These are phyloP conservation scores for Fraxinus sp. DNA, from an alignment of 305 asterid genomes.

Conservation along the genomic window DNA sequence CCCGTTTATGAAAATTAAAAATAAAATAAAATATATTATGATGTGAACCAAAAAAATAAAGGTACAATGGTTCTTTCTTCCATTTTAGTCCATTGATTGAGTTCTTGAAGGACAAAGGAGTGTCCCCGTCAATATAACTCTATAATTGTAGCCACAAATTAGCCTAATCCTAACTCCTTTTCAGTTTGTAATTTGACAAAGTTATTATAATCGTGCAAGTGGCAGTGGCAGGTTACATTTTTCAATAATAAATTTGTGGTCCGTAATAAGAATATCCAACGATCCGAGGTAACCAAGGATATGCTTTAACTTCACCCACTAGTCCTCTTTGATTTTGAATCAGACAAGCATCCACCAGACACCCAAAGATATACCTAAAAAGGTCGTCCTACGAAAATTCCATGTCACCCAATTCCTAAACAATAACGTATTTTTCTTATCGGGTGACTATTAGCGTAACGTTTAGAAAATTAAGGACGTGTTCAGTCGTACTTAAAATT, in stretches of 20 bases:
- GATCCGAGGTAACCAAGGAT: neutral
- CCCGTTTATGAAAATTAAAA: too few species aligned
- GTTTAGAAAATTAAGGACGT: too few species aligned
- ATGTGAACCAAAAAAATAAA: too few species aligned
- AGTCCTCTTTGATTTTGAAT: conserved; percentile 1
- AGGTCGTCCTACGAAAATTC: conserved; percentile 27
- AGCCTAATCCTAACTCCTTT: neutral
- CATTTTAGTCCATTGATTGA: neutral
- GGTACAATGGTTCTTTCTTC: neutral
- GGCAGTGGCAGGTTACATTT: neutral
- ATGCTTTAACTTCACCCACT: too few species aligned
- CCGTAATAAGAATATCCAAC: neutral
- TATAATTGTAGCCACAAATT: neutral
- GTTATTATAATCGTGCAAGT: neutral
- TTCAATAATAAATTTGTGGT: neutral
- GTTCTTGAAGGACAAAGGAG: too few species aligned
- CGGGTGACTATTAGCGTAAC: too few species aligned
- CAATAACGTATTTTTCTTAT: too few species aligned
- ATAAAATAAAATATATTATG: too few species aligned
- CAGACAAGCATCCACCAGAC: conserved; percentile 30
- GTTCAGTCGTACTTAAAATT: too few species aligned
- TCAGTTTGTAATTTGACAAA: neutral
- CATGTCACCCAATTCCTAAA: conserved; percentile 27
- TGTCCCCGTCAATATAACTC: too few species aligned
- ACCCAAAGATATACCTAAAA: conserved; percentile 14